These are phyloP conservation scores for Globisporangium acanthophoron DNA, from an alignment of 352 stramenopile species.

Conservation along the genomic window DNA sequence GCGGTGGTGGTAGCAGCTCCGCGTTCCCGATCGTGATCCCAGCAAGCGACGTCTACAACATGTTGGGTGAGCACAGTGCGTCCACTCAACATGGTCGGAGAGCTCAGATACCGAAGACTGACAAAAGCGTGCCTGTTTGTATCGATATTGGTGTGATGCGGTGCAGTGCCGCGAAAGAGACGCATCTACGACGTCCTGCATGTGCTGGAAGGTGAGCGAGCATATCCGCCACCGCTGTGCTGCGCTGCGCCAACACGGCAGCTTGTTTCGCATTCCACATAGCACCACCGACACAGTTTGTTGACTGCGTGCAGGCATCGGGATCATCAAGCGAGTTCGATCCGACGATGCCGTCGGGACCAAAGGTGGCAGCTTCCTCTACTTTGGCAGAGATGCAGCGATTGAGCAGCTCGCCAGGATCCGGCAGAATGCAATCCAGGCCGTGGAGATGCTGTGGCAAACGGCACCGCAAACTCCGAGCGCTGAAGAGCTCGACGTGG, in stretches of 20 bases:
- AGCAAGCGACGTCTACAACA: conserved; percentile 57
- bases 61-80: conserved; percentile 35
- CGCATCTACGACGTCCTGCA: conserved; percentile 76
- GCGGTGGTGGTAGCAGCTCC: background rate
- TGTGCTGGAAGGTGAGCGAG: conserved; percentile 56
- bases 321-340: conserved; percentile 51
- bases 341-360: conserved; percentile 23
- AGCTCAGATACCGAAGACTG: background rate
- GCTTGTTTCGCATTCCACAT: background rate
- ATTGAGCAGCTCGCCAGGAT: conserved; percentile 33
- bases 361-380: conserved; percentile 48
- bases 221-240: background rate
- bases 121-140: background rate
- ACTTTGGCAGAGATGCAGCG: conserved; percentile 40
- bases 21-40: conserved; percentile 44
- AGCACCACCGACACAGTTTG: background rate
- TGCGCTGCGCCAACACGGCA: background rate
- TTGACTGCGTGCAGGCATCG: conserved; percentile 28
- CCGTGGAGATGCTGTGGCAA: conserved; percentile 14
- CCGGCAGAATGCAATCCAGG: conserved; percentile 18
- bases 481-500: conserved; percentile 36
- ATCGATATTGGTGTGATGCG: background rate
- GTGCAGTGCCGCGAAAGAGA: conserved; percentile 55
- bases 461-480: background rate
- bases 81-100: background rate